A percentile compares a stretch with the other conserved stretches of the same genome.
phyloP scores from a whole-genome alignment of 768 basidiomycete genomes.

The Hysterangium stoloniferum region DNA sequence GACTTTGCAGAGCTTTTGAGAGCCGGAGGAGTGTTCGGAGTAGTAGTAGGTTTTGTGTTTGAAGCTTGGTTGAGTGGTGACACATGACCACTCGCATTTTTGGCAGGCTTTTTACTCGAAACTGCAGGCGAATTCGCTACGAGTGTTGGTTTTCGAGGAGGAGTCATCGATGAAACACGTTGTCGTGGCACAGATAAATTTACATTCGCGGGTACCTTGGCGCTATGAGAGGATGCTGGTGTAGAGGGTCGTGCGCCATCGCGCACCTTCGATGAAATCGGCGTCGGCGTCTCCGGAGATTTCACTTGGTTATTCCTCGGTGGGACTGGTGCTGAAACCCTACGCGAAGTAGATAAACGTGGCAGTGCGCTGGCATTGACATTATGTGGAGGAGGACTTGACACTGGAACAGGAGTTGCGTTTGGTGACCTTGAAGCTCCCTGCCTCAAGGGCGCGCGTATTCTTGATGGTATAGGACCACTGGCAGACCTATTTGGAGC shows the following conservation, averaged over 20 bases:
- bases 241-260: conserved; percentile 13
- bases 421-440: conserved; percentile 34
- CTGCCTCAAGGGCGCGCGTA: not conserved
- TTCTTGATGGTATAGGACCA: not conserved
- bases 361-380: conserved; percentile 30
- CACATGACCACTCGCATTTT: conserved; percentile 11
- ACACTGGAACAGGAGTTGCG: conserved; percentile 38
- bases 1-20: not conserved
- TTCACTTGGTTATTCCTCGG: conserved; percentile 10
- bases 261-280: conserved; percentile 22
- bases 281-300: conserved; percentile 21
- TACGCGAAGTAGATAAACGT: conserved; percentile 15
- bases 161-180: conserved; percentile 40
- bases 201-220: not conserved
- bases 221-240: conserved; percentile 15
- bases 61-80: conserved; percentile 11
- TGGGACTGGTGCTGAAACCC: conserved; percentile 17
- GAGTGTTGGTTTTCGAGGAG: conserved; percentile 23
- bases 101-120: conserved; percentile 14
- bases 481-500: not conserved
- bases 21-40: conserved; percentile 12
- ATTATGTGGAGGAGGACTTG: conserved; percentile 17
- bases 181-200: conserved; percentile 22
- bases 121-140: conserved; percentile 20
- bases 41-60: conserved; percentile 17